Base-by-base conservation (phyloP, 208 protist species). In the Leishmania arabica region DNA sequence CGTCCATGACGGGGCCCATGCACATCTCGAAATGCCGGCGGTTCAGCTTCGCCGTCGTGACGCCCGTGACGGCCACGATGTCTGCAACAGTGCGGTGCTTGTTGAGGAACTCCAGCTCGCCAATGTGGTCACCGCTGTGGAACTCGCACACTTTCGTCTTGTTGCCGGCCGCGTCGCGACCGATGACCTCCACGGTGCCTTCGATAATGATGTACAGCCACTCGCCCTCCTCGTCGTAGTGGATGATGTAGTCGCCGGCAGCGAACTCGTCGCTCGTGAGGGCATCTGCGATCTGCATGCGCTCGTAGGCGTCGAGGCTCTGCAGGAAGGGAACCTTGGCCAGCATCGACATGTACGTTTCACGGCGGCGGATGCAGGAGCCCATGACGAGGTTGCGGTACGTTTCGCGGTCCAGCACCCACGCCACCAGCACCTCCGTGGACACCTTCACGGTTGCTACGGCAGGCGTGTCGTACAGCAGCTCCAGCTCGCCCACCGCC, bases 21-120 rank as follows among this genome's bases (percentile, higher is more conserved):
- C 93, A 98, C 93, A 98, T 95, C 85, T 98, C 95, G 79, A 98
- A 98, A 89, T 98, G 95, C 15, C 91, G 91, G 68, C 95, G 92
- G 85, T 98, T 98, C 8, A 98, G 85, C 84, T 96, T 96, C 45
- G 95, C 95, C 47, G 95, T 96, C 17, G 88, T 94, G 53, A 98
- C 93, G 70, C 88, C 79, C 34, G 95, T 96, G 56, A 87, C 73
- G 64, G 95, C 93, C 27, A 92, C 81, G 9, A 98, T 87, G 66
- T 98, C 95, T 1, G 95, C 95, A 27, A 97, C 95, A 27, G 86
- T 94, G 71, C 86, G 85, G 84, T 98, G 95, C 54, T 98, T 93
- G 88, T 97, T 97, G 66, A 98, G 66, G 80, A 98, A 98, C 87
- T 98, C 95, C 37, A 98, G 85, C 84, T 98, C 95, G 31, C 95